Base-by-base conservation (phyloP, 441 rosid genomes). In the Erysimum pusillum region DNA sequence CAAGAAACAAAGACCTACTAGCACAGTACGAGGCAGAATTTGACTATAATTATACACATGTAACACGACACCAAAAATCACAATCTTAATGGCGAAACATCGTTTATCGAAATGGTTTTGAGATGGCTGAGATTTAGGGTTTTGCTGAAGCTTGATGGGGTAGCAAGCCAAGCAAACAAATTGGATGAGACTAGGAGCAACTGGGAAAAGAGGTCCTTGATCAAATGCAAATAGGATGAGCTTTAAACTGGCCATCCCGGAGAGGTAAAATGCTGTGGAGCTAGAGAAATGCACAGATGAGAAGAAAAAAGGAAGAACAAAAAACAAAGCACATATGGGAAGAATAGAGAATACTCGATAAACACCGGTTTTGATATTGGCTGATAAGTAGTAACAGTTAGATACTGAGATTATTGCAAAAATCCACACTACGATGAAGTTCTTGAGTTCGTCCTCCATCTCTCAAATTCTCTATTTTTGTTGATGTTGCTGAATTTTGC, bases 161-260 rank as follows among this genome's bases (percentile, higher is more conserved):
- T 85, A 73, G 74, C 77, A 85, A 45, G 87, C 73, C 54, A 70
- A 61, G 71, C 45, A 41, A 14, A 84, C 14, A 54, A 84, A 86
- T n/a, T 52, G 65, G 14, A 78, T 39, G 18, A 54, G 57, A 7
- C n/a, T 45, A 6, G 4, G 1, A 9, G 49, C 18, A n/a, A 45
- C 0, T 45, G 49, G 49, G 11, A 48, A 65, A 36, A 86, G 70
- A n/a, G 82, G 82, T 6, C 83, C 83, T 66, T 57, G 60, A 32
- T 69, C 79, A 20, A 80, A 80, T n/a, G 81, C 67, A 38, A 87
- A 81, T 54, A 73, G 85, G 13, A 85, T 78, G 51, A 87, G 82
- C 78, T 83, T 85, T 74, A 83, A 81, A 61, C 71, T 84, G 52
- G 78, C 79, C 5, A 84, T 78, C n/a, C n/a, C n/a, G 3, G 85